These are phyloP conservation scores for Xylariaceae sp. DNA, from an alignment of 2,329 filamentous ascomycete genomes.

Conservation along the genomic window DNA sequence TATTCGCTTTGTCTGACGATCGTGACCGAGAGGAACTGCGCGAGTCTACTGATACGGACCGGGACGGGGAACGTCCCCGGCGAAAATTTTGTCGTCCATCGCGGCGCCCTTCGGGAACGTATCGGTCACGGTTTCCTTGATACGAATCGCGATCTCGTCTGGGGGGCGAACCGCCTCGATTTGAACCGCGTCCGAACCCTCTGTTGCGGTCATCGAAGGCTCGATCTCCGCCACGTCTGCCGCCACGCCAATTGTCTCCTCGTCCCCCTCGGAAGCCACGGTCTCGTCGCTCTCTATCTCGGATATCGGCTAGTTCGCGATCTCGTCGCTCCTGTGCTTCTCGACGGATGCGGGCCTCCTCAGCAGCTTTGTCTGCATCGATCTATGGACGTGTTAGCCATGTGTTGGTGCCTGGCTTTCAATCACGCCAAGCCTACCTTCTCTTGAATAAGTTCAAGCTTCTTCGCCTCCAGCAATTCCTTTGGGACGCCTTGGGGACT, in stretches of 20 bases:
- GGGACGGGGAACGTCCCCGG: conserved; percentile 40
- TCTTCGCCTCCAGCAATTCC: conserved; percentile 93
- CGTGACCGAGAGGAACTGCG: conserved; percentile 33
- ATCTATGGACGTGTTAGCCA: conserved; percentile 46
- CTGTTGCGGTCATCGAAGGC: conserved; percentile 43
- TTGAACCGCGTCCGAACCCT: conserved; percentile 41
- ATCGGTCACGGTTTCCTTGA: conserved; percentile 37
- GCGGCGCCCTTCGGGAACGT: conserved; percentile 47
- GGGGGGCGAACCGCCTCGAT: conserved; percentile 43
- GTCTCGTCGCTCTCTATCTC: conserved; percentile 58
- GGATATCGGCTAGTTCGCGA: conserved; percentile 61
- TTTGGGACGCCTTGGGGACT: conserved; percentile 89
- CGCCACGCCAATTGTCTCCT: conserved; percentile 49
- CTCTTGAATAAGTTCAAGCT: conserved; percentile 87
- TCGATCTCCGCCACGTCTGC: conserved; percentile 47
- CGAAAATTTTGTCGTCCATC: conserved; percentile 36
- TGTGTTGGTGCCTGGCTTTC: not conserved
- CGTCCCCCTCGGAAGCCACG: conserved; percentile 46
- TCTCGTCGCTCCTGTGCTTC: conserved; percentile 69
- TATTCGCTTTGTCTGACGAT: conserved; percentile 23
- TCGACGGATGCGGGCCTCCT: conserved; percentile 65
- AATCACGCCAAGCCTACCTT: conserved; percentile 55
- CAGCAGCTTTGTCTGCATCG: conserved; percentile 74
- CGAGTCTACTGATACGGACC: conserved; percentile 35
- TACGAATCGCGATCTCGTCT: conserved; percentile 37